These are phyloP conservation scores for Theobroma cacao DNA, from an alignment of 345 rosid species.

Conservation along the genomic window DNA sequence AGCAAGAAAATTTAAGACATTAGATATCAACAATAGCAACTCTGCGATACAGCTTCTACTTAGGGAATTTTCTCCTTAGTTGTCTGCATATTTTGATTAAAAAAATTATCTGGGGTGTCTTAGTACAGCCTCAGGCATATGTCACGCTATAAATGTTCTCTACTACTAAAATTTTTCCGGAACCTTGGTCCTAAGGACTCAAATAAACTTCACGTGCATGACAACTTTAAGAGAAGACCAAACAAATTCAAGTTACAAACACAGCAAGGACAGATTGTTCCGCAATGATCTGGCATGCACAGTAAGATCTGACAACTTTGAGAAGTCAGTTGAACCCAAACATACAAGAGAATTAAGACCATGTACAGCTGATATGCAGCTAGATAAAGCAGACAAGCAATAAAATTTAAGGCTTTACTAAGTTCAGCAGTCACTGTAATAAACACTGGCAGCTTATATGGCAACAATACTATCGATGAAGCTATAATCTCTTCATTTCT, in stretches of 20 bases:
- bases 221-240: background rate
- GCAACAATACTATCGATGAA: background rate
- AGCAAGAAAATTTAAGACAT: background rate
- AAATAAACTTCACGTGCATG: background rate
- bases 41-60: background rate
- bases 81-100: background rate
- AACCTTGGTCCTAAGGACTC: background rate
- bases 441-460: background rate
- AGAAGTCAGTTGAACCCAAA: background rate
- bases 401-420: background rate
- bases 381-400: background rate
- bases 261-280: background rate
- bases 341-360: background rate
- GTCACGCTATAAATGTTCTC: background rate
- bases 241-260: background rate
- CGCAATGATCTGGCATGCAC: background rate
- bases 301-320: background rate
- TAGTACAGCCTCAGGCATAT: background rate
- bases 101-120: background rate
- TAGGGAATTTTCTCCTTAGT: background rate
- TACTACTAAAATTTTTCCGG: background rate
- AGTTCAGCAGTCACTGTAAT: background rate
- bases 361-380: background rate
- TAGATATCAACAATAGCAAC: background rate
- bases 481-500: background rate